Percentiles rank a stretch among this genome's conserved stretches.
phyloP scores from a whole-genome alignment of 768 basidiomycete genomes.

The Chalciporus chontae region DNA sequence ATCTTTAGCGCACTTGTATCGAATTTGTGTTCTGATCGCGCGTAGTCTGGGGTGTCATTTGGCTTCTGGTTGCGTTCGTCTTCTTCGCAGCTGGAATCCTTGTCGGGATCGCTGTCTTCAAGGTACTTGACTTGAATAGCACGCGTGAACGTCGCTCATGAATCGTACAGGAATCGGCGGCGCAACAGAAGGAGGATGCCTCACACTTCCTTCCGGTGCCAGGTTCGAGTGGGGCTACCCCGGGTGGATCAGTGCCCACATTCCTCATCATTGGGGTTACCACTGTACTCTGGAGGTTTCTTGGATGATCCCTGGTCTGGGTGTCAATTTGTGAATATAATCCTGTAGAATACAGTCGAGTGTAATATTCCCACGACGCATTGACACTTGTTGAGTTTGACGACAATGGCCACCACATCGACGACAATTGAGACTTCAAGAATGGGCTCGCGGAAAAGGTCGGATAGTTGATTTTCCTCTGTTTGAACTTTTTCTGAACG shows the following conservation, averaged over 20 bases:
- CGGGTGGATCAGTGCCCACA: constrained; percentile 26
- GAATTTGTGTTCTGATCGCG: constrained; percentile 3
- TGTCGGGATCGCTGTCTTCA: constrained; percentile 78
- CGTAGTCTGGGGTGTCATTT: constrained; percentile 84
- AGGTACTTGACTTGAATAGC: constrained; percentile 45
- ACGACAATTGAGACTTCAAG: constrained; percentile 22
- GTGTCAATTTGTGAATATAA: no score
- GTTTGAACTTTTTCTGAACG: neutral
- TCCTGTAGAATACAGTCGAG: no score
- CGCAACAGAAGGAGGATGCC: constrained; percentile 51
- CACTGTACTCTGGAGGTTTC: constrained; percentile 24
- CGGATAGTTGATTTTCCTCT: neutral
- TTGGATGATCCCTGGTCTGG: constrained; percentile 15
- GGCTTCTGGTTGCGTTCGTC: constrained; percentile 70
- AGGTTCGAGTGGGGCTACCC: constrained; percentile 39
- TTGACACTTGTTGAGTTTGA: no score
- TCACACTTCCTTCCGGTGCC: constrained; percentile 60
- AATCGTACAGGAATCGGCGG: constrained; percentile 49
- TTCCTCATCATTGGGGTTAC: constrained; percentile 21
- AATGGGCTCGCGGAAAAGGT: constrained; percentile 48
- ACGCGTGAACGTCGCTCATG: neutral
- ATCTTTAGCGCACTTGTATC: neutral
- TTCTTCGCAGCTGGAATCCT: constrained; percentile 77
- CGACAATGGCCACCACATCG: constrained; percentile 41
- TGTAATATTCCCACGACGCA: constrained; percentile 16